Base-by-base conservation (phyloP, 352 stramenopile species). In the Halophytophthora polymorphica region DNA sequence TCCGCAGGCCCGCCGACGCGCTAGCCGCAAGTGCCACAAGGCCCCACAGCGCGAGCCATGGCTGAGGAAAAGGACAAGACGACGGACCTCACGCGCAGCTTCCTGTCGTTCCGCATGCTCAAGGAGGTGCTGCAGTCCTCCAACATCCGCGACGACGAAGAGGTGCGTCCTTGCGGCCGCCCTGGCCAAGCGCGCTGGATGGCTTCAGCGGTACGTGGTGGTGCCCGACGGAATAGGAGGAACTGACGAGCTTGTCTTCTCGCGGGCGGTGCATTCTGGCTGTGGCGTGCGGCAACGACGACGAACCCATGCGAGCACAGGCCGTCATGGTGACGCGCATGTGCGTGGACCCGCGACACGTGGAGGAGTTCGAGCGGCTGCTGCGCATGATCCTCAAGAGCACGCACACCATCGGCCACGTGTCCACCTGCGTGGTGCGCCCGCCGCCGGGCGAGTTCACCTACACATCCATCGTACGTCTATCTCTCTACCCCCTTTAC, bases 321-420 rank as follows among this genome's bases (percentile, higher is more conserved):
- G 78, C 81, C 0, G 77, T 90, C 15, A 87, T 92, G 81, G 73
- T 92, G 18, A 92, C 81, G 45, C 81, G 78, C 48, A 92, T 92
- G 81, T 75, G 66, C 25, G 81, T 92, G 25, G 75, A 89, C 44
- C 68, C 76, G 41, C 76, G 76, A 22, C 78, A 88, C 49, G 65
- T 88, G 5, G 77, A 87, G 48, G 81, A 91, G 39, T 91, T 91
- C 57, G 81, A 91, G 58, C 76, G 77, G 19, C 63, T 91, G 36
- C 53, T 91, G 45, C 78, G 81, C 5, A 56, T 91, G 50, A 90
- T 91, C n/a, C 68, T 91, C 17, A 89, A 88, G 63, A 89, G 62
- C 44, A 91, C 76, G 45, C 78, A 91, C 60, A 90, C 71, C 3
- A 71, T 80, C 33, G 81, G 77, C 58, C 81, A 91, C 54, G 78